A percentile compares a stretch with the other conserved stretches of the same genome.
These are phyloP conservation scores for Biscutella auriculata DNA, from an alignment of 441 rosid species.

Conservation along the genomic window DNA sequence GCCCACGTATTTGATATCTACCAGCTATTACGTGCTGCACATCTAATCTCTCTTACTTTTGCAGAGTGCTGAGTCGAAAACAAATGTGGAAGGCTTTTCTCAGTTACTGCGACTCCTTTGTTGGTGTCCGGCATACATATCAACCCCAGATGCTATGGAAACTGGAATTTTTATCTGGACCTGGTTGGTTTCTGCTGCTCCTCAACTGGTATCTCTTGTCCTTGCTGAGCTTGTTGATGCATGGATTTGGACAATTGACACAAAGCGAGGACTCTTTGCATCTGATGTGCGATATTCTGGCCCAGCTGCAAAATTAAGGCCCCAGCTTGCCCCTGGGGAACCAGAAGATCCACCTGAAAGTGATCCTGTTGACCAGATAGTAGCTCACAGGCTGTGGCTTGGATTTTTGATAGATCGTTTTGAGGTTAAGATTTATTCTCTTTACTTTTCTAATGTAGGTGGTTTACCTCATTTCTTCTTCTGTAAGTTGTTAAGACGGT, in stretches of 20 bases:
- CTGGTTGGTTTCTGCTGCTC: slow-evolving; percentile 98
- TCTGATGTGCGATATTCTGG: slow-evolving; percentile 73
- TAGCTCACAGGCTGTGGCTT: slow-evolving; percentile 93
- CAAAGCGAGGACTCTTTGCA: slow-evolving; percentile 90
- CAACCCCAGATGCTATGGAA: slow-evolving; percentile 92
- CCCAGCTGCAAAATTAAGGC: slow-evolving; percentile 90
- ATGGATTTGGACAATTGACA: slow-evolving; percentile 98
- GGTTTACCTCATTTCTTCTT: background rate
- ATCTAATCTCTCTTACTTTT: slow-evolving; percentile 14
- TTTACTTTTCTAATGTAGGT: background rate
- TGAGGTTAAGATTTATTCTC: slow-evolving; percentile 54
- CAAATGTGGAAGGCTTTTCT: slow-evolving; percentile 78
- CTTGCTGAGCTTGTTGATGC: slow-evolving; percentile 99
- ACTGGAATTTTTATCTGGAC: slow-evolving; percentile 96
- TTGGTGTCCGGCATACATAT: slow-evolving; percentile 99
- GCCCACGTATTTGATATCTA: slow-evolving; percentile 5
- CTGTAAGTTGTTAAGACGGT: background rate
- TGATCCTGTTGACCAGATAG: slow-evolving; percentile 83
- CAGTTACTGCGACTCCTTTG: slow-evolving; percentile 93
- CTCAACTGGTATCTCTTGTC: slow-evolving; percentile 80
- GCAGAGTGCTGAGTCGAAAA: slow-evolving; percentile 63
- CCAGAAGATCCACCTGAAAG: slow-evolving; percentile 61
- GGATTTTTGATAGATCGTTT: slow-evolving; percentile 95
- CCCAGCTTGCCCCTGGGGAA: slow-evolving; percentile 92
- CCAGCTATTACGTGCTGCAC: background rate